Conservation (phyloP, 148 eudicot genomes). For the Chenopodium quinoa region DNA sequence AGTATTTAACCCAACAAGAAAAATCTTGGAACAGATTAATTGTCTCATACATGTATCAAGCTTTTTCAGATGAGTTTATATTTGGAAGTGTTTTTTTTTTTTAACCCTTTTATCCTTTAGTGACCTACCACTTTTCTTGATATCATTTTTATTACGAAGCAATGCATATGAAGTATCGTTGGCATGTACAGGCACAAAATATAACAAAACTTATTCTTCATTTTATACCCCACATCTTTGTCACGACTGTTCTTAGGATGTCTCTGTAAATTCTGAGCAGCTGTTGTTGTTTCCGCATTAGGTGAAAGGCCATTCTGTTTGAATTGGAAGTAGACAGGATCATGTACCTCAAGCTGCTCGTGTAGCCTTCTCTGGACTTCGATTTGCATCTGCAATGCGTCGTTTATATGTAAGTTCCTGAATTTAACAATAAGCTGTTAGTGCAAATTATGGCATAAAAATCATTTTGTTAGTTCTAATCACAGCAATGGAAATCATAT, state of each 20-base stretch:
- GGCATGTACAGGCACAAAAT: constrained; percentile 31
- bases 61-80: not conserved
- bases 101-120: not conserved
- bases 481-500: constrained; percentile 3
- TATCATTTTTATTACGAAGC: not conserved
- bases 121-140: not conserved
- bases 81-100: not conserved
- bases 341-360: constrained; percentile 92
- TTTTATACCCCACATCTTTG: constrained; percentile 42
- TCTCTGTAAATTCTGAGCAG: constrained; percentile 41
- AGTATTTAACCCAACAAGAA: not conserved
- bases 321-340: constrained; percentile 37
- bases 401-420: constrained; percentile 76
- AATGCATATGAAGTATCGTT: constrained; percentile 13
- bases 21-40: not conserved
- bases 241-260: constrained; percentile 40
- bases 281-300: constrained; percentile 38
- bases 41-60: constrained; percentile 14
- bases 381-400: constrained; percentile 90
- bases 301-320: constrained; percentile 40
- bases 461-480: constrained; percentile 1
- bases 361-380: constrained; percentile 90
- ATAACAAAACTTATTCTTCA: constrained; percentile 31
- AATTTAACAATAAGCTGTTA: constrained; percentile 13
- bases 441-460: not conserved